These are phyloP conservation scores for Aspergillus coremiiformis DNA, from an alignment of 495 filamentous ascomycete genomes.

Conservation along the genomic window DNA sequence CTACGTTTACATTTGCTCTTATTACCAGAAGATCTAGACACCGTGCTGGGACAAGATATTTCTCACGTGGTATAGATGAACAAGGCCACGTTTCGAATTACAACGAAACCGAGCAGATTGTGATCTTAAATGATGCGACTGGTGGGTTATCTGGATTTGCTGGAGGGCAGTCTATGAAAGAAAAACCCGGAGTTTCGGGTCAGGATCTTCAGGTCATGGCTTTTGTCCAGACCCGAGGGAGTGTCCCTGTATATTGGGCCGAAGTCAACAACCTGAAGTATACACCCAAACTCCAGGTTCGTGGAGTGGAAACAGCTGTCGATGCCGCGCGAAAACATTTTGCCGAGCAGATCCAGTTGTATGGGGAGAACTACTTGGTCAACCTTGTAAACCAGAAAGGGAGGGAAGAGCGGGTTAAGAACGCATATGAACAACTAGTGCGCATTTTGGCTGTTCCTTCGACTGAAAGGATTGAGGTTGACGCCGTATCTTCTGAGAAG, in stretches of 20 bases:
- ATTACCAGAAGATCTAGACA: conserved; percentile 83
- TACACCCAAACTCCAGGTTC: conserved; percentile 80
- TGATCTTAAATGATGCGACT: conserved; percentile 74
- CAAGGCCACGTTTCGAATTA: conserved; percentile 92
- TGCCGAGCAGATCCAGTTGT: conserved; percentile 79
- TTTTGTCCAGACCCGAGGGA: conserved; percentile 92
- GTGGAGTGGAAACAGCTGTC: conserved; percentile 73
- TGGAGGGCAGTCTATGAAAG: conserved; percentile 67
- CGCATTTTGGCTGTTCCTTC: conserved; percentile 64
- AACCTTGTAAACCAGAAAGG: conserved; percentile 96
- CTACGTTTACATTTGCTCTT: conserved; percentile 73
- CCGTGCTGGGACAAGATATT: conserved; percentile 84
- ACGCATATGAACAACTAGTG: conserved; percentile 85
- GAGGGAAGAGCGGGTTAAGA: conserved; percentile 77
- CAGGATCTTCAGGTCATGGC: conserved; percentile 81
- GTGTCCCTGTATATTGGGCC: conserved; percentile 90
- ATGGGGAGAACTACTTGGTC: conserved; percentile 93
- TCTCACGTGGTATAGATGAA: conserved; percentile 88
- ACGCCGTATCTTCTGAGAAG: conserved; percentile 61
- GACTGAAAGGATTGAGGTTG: conserved; percentile 50
- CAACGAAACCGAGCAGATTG: conserved; percentile 93
- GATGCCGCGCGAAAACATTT: conserved; percentile 79
- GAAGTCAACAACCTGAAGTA: conserved; percentile 88
- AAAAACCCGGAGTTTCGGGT: conserved; percentile 49
- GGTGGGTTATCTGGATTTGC: conserved; percentile 73